Percentiles rank a stretch among this genome's conserved stretches.
phyloP scores from a whole-genome alignment of 1,284 basidiomycete genomes.

The Grifola frondosa region DNA sequence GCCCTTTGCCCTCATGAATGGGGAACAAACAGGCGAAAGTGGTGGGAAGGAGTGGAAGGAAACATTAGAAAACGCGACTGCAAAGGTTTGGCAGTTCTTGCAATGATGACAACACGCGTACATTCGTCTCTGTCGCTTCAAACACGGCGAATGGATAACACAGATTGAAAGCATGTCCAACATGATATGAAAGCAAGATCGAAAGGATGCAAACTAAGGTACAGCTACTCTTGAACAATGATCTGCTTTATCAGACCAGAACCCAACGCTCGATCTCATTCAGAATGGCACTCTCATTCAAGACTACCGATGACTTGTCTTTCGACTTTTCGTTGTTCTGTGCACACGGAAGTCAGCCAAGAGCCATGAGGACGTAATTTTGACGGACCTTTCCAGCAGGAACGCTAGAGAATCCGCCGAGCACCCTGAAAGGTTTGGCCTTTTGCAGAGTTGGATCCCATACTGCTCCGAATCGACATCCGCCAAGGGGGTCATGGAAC shows the following conservation, averaged over 20 bases:
- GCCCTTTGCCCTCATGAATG: slow-evolving; percentile 48
- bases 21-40: slow-evolving; percentile 19
- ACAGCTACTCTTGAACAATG: too few relatives aligned
- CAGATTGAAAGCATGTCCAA: too few relatives aligned
- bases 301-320: too few relatives aligned
- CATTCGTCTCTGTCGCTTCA: too few relatives aligned
- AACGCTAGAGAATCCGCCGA: slow-evolving; percentile 75
- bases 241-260: too few relatives aligned
- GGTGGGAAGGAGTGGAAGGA: slow-evolving; percentile 42
- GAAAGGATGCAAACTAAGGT: too few relatives aligned
- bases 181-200: too few relatives aligned
- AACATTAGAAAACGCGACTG: slow-evolving; percentile 45
- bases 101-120: slow-evolving; percentile 4
- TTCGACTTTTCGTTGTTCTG: too few relatives aligned
- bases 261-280: neutral
- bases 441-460: slow-evolving; percentile 78
- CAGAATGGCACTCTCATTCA: too few relatives aligned
- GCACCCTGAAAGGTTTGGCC: slow-evolving; percentile 73
- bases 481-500: slow-evolving; percentile 87
- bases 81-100: slow-evolving; percentile 38
- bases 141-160: too few relatives aligned
- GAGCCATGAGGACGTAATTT: neutral
- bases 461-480: slow-evolving; percentile 76
- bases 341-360: too few relatives aligned
- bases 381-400: slow-evolving; percentile 43